Percentiles rank a stretch among this genome's conserved stretches.
phyloP scores from a whole-genome alignment of 768 basidiomycete genomes.

The Phanerochaete sordida region DNA sequence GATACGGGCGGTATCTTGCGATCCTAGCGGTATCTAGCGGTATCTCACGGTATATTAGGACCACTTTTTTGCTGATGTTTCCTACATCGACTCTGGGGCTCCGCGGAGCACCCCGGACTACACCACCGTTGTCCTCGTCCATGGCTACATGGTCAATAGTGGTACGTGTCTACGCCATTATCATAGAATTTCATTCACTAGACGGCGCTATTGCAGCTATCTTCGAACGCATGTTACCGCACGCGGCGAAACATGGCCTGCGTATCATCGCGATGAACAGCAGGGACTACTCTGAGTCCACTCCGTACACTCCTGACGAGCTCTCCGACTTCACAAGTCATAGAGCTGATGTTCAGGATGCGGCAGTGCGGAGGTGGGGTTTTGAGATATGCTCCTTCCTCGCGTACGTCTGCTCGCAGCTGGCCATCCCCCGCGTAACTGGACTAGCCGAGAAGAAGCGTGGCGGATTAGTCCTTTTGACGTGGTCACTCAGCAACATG shows the following conservation, averaged over 20 bases:
- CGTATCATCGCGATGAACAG: conserved; percentile 2
- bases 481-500: conserved; percentile 5
- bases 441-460: background rate
- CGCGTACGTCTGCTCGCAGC: background rate
- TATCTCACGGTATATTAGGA: too few species aligned
- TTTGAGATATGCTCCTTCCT: background rate
- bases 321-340: background rate
- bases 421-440: background rate
- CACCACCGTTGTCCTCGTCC: too few species aligned
- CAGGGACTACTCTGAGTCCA: conserved; percentile 3
- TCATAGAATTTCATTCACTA: too few species aligned
- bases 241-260: background rate
- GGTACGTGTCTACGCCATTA: too few species aligned
- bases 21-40: too few species aligned
- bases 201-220: too few species aligned
- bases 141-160: too few species aligned
- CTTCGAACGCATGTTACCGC: conserved; percentile 1
- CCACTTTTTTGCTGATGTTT: too few species aligned
- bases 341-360: background rate
- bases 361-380: background rate
- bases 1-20: too few species aligned
- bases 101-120: too few species aligned
- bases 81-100: too few species aligned
- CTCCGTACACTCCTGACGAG: background rate
- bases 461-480: conserved; percentile 2